Evolutionary conservation across 139 green algal species (phyloP).

Genomic region (Spirogloea muscicola): DNA sequence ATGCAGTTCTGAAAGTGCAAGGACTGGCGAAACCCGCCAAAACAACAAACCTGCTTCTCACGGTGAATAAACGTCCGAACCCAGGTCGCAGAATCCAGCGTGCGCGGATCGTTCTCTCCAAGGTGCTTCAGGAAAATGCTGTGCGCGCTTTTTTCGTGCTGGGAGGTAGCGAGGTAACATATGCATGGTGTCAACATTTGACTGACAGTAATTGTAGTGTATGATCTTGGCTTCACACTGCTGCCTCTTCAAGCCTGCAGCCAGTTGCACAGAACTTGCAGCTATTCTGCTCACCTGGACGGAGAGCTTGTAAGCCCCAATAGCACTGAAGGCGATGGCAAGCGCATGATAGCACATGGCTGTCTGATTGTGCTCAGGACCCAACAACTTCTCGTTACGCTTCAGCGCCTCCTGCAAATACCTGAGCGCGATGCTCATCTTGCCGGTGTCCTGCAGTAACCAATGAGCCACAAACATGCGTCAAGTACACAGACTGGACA

Average conservation of each 20-base stretch:
- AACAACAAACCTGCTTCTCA: constrained; percentile 40
- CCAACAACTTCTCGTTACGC: constrained; percentile 43
- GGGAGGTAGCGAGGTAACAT: neutral
- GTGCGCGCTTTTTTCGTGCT: constrained; percentile 43
- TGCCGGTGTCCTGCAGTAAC: constrained; percentile 24
- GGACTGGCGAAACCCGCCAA: too few species aligned
- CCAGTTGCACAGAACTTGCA: neutral
- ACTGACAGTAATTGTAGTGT: constrained; percentile 4
- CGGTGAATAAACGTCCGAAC: constrained; percentile 47
- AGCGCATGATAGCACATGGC: constrained; percentile 52
- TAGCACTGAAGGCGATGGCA: constrained; percentile 47
- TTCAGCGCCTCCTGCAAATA: constrained; percentile 52
- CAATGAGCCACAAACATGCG: neutral
- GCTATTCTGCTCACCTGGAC: constrained; percentile 30
- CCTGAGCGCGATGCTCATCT: constrained; percentile 23
- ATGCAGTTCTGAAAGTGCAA: too few species aligned
- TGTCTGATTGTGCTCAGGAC: constrained; percentile 44
- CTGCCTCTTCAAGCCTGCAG: neutral
- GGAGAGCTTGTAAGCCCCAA: constrained; percentile 47
- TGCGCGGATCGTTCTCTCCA: constrained; percentile 49
- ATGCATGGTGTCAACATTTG: neutral
- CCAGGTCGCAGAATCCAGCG: constrained; percentile 43
- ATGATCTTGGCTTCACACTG: neutral
- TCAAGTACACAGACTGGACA: neutral
- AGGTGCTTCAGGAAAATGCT: constrained; percentile 46